Percentiles rank a stretch among this genome's conserved stretches.
Conservation (phyloP, 495 filamentous ascomycete species). For the Physcia stellaris region DNA sequence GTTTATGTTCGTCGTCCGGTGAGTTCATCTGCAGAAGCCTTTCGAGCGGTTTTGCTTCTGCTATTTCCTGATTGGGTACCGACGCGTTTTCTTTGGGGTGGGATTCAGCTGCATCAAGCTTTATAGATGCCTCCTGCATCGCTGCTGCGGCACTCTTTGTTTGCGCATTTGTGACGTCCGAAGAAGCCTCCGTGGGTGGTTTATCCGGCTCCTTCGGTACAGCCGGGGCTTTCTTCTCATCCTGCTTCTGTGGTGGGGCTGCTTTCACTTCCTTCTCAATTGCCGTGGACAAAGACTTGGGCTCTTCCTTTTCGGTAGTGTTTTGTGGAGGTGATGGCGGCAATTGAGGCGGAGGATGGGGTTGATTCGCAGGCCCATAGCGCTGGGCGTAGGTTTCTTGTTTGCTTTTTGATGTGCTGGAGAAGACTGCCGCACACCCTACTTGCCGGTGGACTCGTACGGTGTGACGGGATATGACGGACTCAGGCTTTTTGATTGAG, state of each 20-base stretch:
- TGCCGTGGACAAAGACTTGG: slow-evolving; percentile 10
- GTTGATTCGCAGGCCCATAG: slow-evolving; percentile 37
- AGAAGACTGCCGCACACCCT: slow-evolving; percentile 21
- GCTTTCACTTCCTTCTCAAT: slow-evolving; percentile 15
- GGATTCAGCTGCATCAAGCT: slow-evolving; percentile 18
- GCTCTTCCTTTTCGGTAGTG: slow-evolving; percentile 5
- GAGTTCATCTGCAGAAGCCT: slow-evolving; percentile 46
- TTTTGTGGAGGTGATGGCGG: slow-evolving; percentile 16
- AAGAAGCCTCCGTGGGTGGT: slow-evolving; percentile 15
- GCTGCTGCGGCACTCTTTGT: slow-evolving; percentile 9
- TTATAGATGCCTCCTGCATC: slow-evolving; percentile 10
- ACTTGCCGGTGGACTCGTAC: slow-evolving; percentile 7
- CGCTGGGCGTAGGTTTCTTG: slow-evolving; percentile 34
- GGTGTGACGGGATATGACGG: slow-evolving; percentile 18
- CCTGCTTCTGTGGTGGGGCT: slow-evolving; percentile 6
- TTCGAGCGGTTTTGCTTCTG: slow-evolving; percentile 40
- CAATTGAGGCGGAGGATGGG: slow-evolving; percentile 29
- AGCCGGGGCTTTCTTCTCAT: slow-evolving; percentile 9
- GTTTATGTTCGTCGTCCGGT: slow-evolving; percentile 29
- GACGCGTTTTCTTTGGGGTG: slow-evolving; percentile 19
- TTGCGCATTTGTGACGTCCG: slow-evolving; percentile 13
- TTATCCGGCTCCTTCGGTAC: slow-evolving; percentile 11
- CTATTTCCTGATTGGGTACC: slow-evolving; percentile 6
- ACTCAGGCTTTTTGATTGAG: slow-evolving; percentile 25
- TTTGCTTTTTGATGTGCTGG: slow-evolving; percentile 24